Base-by-base conservation (phyloP, 2,329 filamentous ascomycete genomes). In the Cladophialophora psammophila region DNA sequence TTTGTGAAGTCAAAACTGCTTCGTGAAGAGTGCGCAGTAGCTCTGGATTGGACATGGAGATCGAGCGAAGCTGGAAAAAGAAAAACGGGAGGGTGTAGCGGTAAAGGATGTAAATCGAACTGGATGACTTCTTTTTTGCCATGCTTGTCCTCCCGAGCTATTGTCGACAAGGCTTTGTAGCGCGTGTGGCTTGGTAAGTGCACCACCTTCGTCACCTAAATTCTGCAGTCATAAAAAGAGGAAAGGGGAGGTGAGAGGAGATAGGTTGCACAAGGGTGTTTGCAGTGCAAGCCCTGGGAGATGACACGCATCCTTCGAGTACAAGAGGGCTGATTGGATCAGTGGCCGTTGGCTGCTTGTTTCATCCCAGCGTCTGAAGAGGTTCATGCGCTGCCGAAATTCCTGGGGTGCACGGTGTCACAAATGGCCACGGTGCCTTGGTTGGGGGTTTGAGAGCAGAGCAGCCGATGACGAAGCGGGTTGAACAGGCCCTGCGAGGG, bases 301-400 rank as follows among this genome's bases (percentile, higher is more conserved):
- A 50, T 64, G 35, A 55, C 60, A 55, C 48, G 36, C 42, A 40
- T 31, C 36, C 15, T 56, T 9, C 15, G 15, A 20, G 15, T 50
- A 35, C 2, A 38, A 18, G 53, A 32, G 31, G 38, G 18, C 5
- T 65, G 38, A 64, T 67, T 64, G 67, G 64, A 50, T 53, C 12
- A 32, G 52, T 20, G 8, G 32, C 18, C 31, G 20, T 45, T 60
- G 48, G 38, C 63, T 31, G 32, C 15, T 62, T 61, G 68, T 70
- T 68, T 70, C 68, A 70, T 64, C 65, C 65, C 48, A 61, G 48
- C 35, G 36, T 48, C 35, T 55, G 36, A 36, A 48, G 18, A 64
- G n/a, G 54, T n/a, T 60, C 7, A 55, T 60, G 55, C 38, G 40
- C 48, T 55, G 42, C 18, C n/a, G 34, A 26, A 50, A 12, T 50